phyloP scores from a whole-genome alignment of 371 early-diverging fungal genomes.

The Rhizopus microsporus region DNA sequence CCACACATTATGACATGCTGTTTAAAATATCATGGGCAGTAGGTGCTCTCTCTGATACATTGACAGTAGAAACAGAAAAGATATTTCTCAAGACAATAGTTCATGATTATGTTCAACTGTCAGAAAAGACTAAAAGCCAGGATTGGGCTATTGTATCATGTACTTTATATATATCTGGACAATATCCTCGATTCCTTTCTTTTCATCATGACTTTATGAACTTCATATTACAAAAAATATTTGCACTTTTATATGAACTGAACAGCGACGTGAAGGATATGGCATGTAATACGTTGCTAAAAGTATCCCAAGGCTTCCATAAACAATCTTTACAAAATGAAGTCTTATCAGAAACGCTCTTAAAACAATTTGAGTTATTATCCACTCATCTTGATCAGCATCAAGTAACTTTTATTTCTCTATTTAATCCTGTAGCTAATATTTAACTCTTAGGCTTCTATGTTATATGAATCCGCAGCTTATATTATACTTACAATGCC shows the following conservation, averaged over 20 bases:
- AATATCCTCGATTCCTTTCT: slow-evolving; percentile 96
- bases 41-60: slow-evolving; percentile 92
- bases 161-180: slow-evolving; percentile 97
- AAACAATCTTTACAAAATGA: not conserved
- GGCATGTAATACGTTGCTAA: slow-evolving; percentile 98
- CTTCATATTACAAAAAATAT: slow-evolving; percentile 95
- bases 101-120: slow-evolving; percentile 87
- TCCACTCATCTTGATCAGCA: slow-evolving; percentile 77
- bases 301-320: slow-evolving; percentile 79
- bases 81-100: slow-evolving; percentile 85
- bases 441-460: slow-evolving; percentile 56
- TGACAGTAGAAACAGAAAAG: slow-evolving; percentile 89
- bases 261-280: slow-evolving; percentile 98
- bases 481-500: slow-evolving; percentile 30
- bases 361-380: slow-evolving; percentile 42
- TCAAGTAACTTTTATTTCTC: slow-evolving; percentile 54
- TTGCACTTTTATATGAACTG: slow-evolving; percentile 96
- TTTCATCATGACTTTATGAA: slow-evolving; percentile 96
- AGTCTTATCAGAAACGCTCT: not conserved
- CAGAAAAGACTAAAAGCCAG: slow-evolving; percentile 91
- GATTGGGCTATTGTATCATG: slow-evolving; percentile 98
- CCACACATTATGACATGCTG: slow-evolving; percentile 77
- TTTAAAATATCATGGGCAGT: slow-evolving; percentile 98
- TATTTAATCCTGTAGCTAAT: not conserved
- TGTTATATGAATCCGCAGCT: slow-evolving; percentile 92